phyloP scores from a whole-genome alignment of 1,139 yeast genomes.

The Keqinozyma sinolaborantium region DNA sequence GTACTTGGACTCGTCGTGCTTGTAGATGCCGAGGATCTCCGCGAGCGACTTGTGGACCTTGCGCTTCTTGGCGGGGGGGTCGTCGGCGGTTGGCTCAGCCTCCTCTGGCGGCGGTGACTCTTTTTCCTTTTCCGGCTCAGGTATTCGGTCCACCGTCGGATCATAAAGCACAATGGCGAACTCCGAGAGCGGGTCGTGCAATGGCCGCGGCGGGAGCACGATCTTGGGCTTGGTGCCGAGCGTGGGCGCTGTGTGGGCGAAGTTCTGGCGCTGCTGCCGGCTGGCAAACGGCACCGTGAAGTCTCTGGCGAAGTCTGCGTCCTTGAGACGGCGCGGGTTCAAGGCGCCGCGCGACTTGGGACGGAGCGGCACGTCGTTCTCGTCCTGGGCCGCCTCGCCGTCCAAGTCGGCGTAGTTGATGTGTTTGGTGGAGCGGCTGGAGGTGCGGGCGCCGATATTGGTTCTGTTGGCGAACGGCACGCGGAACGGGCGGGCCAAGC shows the following conservation, averaged over 20 bases:
- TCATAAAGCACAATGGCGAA: slow-evolving; percentile 93
- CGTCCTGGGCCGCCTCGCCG: slow-evolving; percentile 20
- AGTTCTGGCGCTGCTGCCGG: slow-evolving; percentile 23
- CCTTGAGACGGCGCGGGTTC: slow-evolving; percentile 39
- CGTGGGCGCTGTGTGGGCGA: slow-evolving; percentile 55
- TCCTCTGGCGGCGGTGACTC: slow-evolving; percentile 12
- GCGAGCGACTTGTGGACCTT: slow-evolving; percentile 64
- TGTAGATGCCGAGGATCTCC: slow-evolving; percentile 74
- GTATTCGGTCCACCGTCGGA: slow-evolving; percentile 80
- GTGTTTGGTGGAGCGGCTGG: slow-evolving; percentile 17
- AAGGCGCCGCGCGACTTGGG: slow-evolving; percentile 48
- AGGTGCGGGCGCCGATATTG: slow-evolving; percentile 9
- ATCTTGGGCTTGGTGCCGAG: slow-evolving; percentile 75
- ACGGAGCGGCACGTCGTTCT: slow-evolving; percentile 20
- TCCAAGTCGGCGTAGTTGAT: slow-evolving; percentile 28
- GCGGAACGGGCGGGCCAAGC: slow-evolving; percentile 39
- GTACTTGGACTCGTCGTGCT: slow-evolving; percentile 51
- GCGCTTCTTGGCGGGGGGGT: slow-evolving; percentile 19
- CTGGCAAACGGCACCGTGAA: slow-evolving; percentile 53
- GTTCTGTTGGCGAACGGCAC: slow-evolving; percentile 35
- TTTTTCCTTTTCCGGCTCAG: slow-evolving; percentile 41
- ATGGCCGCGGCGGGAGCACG: slow-evolving; percentile 76
- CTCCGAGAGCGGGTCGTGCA: slow-evolving; percentile 91
- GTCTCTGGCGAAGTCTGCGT: slow-evolving; percentile 31
- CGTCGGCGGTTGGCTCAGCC: slow-evolving; percentile 9